These are phyloP conservation scores for Pseudogymnoascus sp. DNA, from an alignment of 2,329 filamentous ascomycete genomes.

Conservation along the genomic window DNA sequence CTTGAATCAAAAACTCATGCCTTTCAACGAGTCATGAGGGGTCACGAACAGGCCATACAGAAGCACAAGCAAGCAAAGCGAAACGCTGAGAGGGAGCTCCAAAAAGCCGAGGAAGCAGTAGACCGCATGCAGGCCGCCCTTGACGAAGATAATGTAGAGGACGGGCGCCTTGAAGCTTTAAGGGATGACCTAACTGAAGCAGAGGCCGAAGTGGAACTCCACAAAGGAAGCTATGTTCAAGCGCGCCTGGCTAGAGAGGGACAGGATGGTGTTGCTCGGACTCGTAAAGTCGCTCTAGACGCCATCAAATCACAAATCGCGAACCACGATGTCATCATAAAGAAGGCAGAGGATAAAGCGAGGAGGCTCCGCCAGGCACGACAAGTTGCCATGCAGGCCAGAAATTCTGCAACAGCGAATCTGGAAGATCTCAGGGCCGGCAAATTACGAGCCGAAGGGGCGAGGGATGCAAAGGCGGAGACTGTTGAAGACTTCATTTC, in stretches of 20 bases:
- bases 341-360: slow-evolving; percentile 48
- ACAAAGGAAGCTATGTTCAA: slow-evolving; percentile 47
- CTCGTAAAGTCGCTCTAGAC: slow-evolving; percentile 30
- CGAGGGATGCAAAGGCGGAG: slow-evolving; percentile 38
- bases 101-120: slow-evolving; percentile 52
- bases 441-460: slow-evolving; percentile 38
- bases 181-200: slow-evolving; percentile 47
- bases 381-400: slow-evolving; percentile 46
- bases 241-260: slow-evolving; percentile 41
- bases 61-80: slow-evolving; percentile 40
- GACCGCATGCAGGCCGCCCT: slow-evolving; percentile 48
- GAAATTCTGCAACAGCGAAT: slow-evolving; percentile 50
- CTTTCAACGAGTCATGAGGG: slow-evolving; percentile 30
- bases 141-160: slow-evolving; percentile 57
- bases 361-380: slow-evolving; percentile 41
- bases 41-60: slow-evolving; percentile 36
- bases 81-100: slow-evolving; percentile 46
- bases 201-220: slow-evolving; percentile 37
- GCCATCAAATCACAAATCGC: slow-evolving; percentile 33
- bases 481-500: slow-evolving; percentile 45
- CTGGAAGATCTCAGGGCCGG: slow-evolving; percentile 41
- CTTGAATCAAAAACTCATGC: slow-evolving; percentile 31
- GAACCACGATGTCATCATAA: slow-evolving; percentile 35
- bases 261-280: slow-evolving; percentile 33
- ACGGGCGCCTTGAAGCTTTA: slow-evolving; percentile 53